Conservation (phyloP, 345 rosid genomes). For the Acer saccharum region DNA sequence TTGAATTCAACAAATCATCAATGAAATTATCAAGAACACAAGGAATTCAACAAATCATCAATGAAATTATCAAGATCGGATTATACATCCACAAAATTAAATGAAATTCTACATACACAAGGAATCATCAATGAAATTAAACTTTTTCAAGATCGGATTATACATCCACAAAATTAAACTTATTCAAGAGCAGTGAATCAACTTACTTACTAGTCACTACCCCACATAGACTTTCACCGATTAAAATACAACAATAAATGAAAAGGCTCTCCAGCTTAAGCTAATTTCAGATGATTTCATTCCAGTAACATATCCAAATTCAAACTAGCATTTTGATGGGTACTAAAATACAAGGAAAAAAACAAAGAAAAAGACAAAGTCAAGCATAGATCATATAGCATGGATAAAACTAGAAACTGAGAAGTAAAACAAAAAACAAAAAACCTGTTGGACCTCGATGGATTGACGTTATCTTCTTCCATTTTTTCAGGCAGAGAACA, state of each 20-base stretch:
- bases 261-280: background rate
- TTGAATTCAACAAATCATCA: background rate
- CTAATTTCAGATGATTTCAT: background rate
- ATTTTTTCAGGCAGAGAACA: constrained; percentile 20
- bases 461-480: constrained; percentile 36
- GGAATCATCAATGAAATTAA: background rate
- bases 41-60: background rate
- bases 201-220: too few relatives aligned
- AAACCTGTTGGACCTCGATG: constrained; percentile 45
- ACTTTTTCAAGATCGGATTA: background rate
- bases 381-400: background rate
- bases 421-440: background rate
- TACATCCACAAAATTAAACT: background rate
- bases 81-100: background rate
- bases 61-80: background rate
- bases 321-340: background rate
- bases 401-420: background rate
- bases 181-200: background rate
- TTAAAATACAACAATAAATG: background rate
- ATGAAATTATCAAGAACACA: background rate
- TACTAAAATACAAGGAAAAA: too few relatives aligned
- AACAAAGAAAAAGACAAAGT: background rate
- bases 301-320: background rate
- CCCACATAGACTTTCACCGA: background rate
- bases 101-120: background rate